Evolutionary conservation across 345 rosid genomes (phyloP).

Genomic region (Xanthoceras sorbifolium): DNA sequence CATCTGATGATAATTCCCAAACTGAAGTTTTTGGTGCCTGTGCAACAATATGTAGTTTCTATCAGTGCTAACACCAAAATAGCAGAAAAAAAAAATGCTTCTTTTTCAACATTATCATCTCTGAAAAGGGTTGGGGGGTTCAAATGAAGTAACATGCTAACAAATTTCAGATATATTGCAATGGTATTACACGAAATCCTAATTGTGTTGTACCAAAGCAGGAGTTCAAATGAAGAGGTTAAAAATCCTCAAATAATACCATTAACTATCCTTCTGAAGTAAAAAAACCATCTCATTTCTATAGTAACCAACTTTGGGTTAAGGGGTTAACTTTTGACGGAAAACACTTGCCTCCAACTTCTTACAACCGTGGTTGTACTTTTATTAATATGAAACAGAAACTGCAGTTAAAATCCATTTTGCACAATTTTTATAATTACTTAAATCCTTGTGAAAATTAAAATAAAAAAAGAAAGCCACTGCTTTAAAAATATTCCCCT

Average conservation of each 20-base stretch:
- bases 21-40: conserved; percentile 48
- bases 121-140: background rate
- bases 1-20: conserved; percentile 67
- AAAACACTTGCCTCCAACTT: background rate
- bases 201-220: background rate
- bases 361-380: background rate
- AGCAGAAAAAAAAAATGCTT: conserved; percentile 1
- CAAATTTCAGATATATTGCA: background rate
- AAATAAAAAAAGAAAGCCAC: background rate
- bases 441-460: background rate
- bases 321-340: background rate
- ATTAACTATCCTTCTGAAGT: background rate
- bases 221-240: background rate
- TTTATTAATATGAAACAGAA: background rate
- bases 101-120: background rate
- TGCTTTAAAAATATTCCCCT: background rate
- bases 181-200: background rate
- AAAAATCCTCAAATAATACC: background rate
- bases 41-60: conserved; percentile 23
- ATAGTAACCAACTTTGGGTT: background rate
- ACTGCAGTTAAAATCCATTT: background rate
- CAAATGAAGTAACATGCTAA: background rate
- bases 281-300: background rate
- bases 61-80: conserved; percentile 18
- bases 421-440: background rate